These are phyloP conservation scores for Plasmodium fragile DNA, from an alignment of 169 alveolate species.

Conservation along the genomic window DNA sequence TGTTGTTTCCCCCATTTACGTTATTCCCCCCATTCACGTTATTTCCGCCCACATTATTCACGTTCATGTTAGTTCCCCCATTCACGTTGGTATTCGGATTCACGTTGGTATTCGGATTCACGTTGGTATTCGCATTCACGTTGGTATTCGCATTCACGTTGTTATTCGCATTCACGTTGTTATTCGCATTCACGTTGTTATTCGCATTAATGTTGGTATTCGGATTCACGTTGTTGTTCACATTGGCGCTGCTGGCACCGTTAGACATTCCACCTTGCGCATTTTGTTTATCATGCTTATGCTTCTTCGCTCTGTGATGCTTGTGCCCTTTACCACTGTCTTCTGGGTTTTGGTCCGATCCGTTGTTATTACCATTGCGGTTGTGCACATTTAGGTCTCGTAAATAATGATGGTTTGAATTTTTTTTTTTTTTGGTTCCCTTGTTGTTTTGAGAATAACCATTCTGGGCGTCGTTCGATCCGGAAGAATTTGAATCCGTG, in stretches of 20 bases:
- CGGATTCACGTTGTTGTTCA: not conserved
- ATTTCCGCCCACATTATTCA: not conserved
- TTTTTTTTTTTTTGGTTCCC: not conserved
- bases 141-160: not conserved
- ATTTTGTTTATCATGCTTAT: constrained; percentile 14
- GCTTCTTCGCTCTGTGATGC: constrained; percentile 7
- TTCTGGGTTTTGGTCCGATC: not conserved
- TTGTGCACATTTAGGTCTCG: not conserved
- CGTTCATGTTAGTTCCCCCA: not conserved
- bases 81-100: not conserved
- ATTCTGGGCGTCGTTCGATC: not conserved
- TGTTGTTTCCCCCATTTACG: not conserved
- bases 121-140: not conserved
- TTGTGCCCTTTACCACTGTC: not conserved
- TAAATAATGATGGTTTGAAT: not conserved
- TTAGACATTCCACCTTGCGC: constrained; percentile 26
- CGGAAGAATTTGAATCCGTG: not conserved
- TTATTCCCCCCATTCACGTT: not conserved
- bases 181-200: not conserved
- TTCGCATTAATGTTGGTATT: not conserved
- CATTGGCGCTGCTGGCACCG: not conserved
- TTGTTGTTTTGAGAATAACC: not conserved
- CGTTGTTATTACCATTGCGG: constrained; percentile 1
- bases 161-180: not conserved
- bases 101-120: not conserved